Percentiles rank a stretch among this genome's conserved stretches.
phyloP scores from a whole-genome alignment of 2,329 filamentous ascomycete genomes.

The Talaromyces rugulosus region DNA sequence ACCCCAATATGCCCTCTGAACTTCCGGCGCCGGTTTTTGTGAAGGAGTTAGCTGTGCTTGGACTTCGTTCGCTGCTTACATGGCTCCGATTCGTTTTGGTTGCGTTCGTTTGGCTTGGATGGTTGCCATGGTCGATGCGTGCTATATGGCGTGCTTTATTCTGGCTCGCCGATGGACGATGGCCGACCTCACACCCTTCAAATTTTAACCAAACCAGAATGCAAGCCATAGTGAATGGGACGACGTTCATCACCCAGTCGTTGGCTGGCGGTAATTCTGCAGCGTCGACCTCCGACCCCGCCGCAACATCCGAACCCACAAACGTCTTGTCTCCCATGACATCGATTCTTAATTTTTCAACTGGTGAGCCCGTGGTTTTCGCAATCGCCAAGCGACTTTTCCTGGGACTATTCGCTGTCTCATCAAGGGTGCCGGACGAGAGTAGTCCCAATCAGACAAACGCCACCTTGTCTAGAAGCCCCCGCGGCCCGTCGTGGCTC shows the following conservation, averaged over 20 bases:
- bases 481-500: conserved; percentile 47
- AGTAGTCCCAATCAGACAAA: conserved; percentile 22
- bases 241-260: conserved; percentile 18
- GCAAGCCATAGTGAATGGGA: conserved; percentile 24
- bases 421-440: conserved; percentile 26
- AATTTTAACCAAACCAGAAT: conserved; percentile 19
- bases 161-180: conserved; percentile 82
- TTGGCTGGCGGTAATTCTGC: conserved; percentile 21
- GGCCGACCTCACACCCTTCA: conserved; percentile 37
- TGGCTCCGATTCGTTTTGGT: conserved; percentile 79
- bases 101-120: conserved; percentile 78
- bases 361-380: conserved; percentile 44
- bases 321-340: conserved; percentile 33
- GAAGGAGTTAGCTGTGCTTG: conserved; percentile 70
- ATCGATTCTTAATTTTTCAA: conserved; percentile 38
- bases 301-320: conserved; percentile 23
- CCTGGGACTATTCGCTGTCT: conserved; percentile 29
- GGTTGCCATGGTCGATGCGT: conserved; percentile 86
- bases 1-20: conserved; percentile 82
- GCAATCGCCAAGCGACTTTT: conserved; percentile 43
- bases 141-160: conserved; percentile 91
- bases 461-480: conserved; percentile 23
- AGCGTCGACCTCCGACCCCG: conserved; percentile 20
- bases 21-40: conserved; percentile 79
- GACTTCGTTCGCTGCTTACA: conserved; percentile 65